Base-by-base conservation (phyloP, 148 eudicot species). In the Vaccinium vitisidaea region DNA sequence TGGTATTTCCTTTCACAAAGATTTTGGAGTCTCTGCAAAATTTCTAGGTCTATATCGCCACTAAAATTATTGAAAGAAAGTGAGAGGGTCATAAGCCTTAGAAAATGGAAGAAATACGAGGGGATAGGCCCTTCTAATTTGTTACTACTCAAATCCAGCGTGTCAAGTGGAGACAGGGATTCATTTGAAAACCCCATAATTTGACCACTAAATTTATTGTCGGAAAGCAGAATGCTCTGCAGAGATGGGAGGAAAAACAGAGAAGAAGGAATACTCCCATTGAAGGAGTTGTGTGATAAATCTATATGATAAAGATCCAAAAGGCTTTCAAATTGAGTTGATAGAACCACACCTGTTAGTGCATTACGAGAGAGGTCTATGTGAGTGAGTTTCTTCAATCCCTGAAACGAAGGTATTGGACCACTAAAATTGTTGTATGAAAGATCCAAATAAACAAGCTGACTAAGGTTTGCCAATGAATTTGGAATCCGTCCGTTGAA, bases 211-310 rank as follows among this genome's bases (percentile, higher is more conserved):
- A 91, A 89, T 30, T 81, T 55, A 43, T 91, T 32, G 36, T 2
- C 2, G 3, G 36, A 32, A 32, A 32, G 36, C 0, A 0, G 0
- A 32, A 32, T 32, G 1, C 0, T 3, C 5, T 78, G 74, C 30
- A 91, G 56, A 2, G 83, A 86, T 15, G 88, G 88, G 16, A 86
- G 84, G 5, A 70, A 21, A 82, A 91, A 89, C 2, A 91, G 82
- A 83, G 86, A 87, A 30, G 59, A 19, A 0, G 97, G 97, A 55
- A 94, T 88, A 78, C 79, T 84, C 15, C 93, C 97, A 32, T 23
- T 46, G 49, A 94, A 78, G 1, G 71, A 84, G 84, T 92, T 94
- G 69, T 13, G 8, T 8, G 71, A 79, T 32, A 92, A 79, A 79
- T 89, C 82, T 9, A 91, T 71, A 11, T 13, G 10, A n/a, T 25